Conservation (phyloP, 768 basidiomycete genomes). For the Amanita molliuscula region DNA sequence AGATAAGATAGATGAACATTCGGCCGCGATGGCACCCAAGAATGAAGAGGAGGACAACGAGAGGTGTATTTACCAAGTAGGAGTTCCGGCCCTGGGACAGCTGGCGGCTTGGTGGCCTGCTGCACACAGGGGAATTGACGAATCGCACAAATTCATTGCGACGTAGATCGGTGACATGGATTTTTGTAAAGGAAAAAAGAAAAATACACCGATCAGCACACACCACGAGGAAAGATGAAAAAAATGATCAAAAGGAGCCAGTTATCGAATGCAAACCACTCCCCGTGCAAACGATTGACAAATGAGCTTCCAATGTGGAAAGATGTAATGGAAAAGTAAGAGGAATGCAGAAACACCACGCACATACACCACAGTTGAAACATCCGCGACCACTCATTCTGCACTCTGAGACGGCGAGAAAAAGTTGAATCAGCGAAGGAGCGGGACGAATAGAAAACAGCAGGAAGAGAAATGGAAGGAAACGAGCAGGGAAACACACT, state of each 20-base stretch:
- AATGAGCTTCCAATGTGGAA: constrained; percentile 12
- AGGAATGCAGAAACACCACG: constrained; percentile 40
- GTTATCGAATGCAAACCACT: constrained; percentile 33
- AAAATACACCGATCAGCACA: constrained; percentile 27
- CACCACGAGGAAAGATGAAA: background rate
- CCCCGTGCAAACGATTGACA: constrained; percentile 18
- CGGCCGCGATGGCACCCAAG: background rate
- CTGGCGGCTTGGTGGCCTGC: constrained; percentile 78
- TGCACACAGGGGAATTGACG: constrained; percentile 16
- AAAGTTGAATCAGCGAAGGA: constrained; percentile 1
- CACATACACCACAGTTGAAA: constrained; percentile 86
- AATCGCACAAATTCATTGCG: background rate
- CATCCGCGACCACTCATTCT: constrained; percentile 67
- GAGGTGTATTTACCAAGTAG: constrained; percentile 62
- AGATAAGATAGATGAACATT: background rate
- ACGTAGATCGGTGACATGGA: constrained; percentile 7
- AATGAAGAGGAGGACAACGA: too few relatives aligned
- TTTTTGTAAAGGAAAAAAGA: constrained; percentile 18
- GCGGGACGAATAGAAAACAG: too few relatives aligned
- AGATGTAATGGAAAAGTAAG: background rate
- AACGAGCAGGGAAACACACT: constrained; percentile 5
- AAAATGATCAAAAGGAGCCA: background rate
- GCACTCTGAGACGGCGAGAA: background rate
- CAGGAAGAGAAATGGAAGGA: background rate
- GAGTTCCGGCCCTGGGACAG: constrained; percentile 83